Base-by-base conservation (phyloP, 2,329 filamentous ascomycete genomes). In the Gliomastix tumulicola region DNA sequence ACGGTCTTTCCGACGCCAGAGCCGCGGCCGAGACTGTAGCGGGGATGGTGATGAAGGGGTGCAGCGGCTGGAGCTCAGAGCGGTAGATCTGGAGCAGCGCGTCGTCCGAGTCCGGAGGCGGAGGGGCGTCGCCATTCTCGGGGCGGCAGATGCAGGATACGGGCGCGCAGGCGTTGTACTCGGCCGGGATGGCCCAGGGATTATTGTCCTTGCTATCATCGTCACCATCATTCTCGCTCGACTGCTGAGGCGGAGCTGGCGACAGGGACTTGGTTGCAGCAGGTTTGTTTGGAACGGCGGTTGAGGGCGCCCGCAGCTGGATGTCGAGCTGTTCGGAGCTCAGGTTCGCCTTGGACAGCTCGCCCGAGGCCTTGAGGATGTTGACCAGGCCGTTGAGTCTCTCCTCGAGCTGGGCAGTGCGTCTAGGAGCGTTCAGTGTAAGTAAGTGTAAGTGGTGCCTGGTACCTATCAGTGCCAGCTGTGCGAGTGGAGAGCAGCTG, bases 401-500 rank as follows among this genome's bases (percentile, higher is more conserved):
- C 38, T 71, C 62, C 40, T 72, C 69, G 12, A 73, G 63, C 39
- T 71, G 67, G 1, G 65, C 62, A 4, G 69, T 72, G 46, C 59
- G 63, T 12, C 69, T 73, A 38, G 27, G 5, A 20, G 8, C 20
- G 23, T n/a, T n/a, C n/a, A 10, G 17, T 15, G 6, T 36, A n/a
- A n/a, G 27, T 30, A 7, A 30, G 27, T n/a, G 13, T 15, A 30
- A 15, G 27, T 30, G 13, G 7, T n/a, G 7, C 7, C 7, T 30
- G n/a, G 7, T n/a, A 16, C 27, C 13, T 16, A 13, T n/a, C 7
- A 15, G 17, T 7, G 7, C 13, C 27, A 7, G 27, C 9, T 9
- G 22, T 25, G 9, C 9, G 9, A 25, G 22, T 9, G n/a, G n/a
- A n/a, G n/a, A n/a, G n/a, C n/a, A n/a, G n/a, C n/a, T n/a, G n/a